Percentiles rank a stretch among this genome's conserved stretches.
Conservation (phyloP, 2,329 filamentous ascomycete species). For the Massarina eburnea region DNA sequence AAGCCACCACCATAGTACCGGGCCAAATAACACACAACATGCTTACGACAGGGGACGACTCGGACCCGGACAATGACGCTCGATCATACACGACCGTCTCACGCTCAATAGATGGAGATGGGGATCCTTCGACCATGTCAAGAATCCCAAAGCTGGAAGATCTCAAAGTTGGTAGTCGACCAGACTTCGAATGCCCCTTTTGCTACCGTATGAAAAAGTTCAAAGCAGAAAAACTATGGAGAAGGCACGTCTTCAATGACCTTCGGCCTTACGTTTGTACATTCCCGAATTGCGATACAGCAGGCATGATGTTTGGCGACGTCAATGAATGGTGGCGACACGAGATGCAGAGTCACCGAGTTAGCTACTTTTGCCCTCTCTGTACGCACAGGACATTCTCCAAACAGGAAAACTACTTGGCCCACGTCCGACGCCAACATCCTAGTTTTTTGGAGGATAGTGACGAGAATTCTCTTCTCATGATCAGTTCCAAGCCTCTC, state of each 20-base stretch:
- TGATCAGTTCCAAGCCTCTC: conserved; percentile 11
- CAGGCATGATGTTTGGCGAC: conserved; percentile 12
- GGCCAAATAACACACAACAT: conserved; percentile 9
- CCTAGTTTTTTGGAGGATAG: conserved; percentile 4
- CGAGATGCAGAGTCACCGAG: conserved; percentile 19
- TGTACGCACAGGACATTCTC: conserved; percentile 9
- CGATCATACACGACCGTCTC: conserved; percentile 16
- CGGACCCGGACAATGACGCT: conserved; percentile 13
- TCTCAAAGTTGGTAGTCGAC: conserved; percentile 3
- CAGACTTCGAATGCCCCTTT: conserved; percentile 20
- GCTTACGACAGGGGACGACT: conserved; percentile 8
- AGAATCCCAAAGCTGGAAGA: conserved; percentile 15
- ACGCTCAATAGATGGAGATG: conserved; percentile 11
- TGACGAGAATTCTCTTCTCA: conserved; percentile 2
- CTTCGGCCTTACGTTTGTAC: conserved; percentile 21
- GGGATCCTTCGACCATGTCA: conserved; percentile 2
- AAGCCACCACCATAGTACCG: conserved; percentile 13
- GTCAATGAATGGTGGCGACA: conserved; percentile 21
- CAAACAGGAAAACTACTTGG: conserved; percentile 5
- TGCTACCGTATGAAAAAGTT: conserved; percentile 16
- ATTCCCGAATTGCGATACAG: conserved; percentile 11
- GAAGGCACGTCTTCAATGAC: conserved; percentile 18
- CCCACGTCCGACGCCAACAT: conserved; percentile 12
- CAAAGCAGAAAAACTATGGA: conserved; percentile 13
- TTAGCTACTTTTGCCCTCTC: conserved; percentile 11